phyloP scores from a whole-genome alignment of 2,329 filamentous ascomycete genomes.

The Verticillium nubilum region DNA sequence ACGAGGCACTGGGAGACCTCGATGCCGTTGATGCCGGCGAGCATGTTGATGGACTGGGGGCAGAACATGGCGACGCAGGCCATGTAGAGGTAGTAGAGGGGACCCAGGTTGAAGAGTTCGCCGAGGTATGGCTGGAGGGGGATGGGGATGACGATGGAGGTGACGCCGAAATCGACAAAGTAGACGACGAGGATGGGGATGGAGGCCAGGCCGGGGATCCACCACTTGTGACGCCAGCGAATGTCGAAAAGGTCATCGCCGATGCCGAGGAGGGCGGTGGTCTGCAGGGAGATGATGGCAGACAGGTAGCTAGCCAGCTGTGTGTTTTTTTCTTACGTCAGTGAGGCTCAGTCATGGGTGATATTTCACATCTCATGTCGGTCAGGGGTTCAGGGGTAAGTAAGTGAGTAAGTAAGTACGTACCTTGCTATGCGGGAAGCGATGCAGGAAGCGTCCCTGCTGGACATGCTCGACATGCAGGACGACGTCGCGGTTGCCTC shows the following conservation, averaged over 20 bases:
- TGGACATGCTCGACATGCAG: conserved; percentile 68
- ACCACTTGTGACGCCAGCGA: conserved; percentile 96
- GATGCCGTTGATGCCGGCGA: conserved; percentile 98
- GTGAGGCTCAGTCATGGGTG: not conserved
- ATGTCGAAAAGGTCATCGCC: conserved; percentile 98
- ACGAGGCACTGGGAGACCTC: conserved; percentile 93
- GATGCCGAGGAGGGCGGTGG: conserved; percentile 84
- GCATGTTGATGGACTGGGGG: conserved; percentile 97
- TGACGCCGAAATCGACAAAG: conserved; percentile 97
- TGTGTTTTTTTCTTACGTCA: not conserved
- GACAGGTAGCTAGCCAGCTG: conserved; percentile 93
- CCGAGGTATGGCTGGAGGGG: conserved; percentile 81
- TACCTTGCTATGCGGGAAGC: conserved; percentile 93
- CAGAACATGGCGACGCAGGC: conserved; percentile 94
- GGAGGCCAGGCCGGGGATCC: conserved; percentile 90
- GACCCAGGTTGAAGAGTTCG: conserved; percentile 74
- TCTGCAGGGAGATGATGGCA: conserved; percentile 87
- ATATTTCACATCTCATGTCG: not conserved
- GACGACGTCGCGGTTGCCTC: conserved; percentile 84
- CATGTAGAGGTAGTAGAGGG: conserved; percentile 95
- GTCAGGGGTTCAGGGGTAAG: not conserved
- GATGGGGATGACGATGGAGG: conserved; percentile 85
- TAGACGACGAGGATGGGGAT: conserved; percentile 95
- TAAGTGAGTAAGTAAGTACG: not conserved
- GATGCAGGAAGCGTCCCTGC: conserved; percentile 78